Base-by-base conservation (phyloP, 1,284 basidiomycete genomes). In the Macrocystidia cucumis region DNA sequence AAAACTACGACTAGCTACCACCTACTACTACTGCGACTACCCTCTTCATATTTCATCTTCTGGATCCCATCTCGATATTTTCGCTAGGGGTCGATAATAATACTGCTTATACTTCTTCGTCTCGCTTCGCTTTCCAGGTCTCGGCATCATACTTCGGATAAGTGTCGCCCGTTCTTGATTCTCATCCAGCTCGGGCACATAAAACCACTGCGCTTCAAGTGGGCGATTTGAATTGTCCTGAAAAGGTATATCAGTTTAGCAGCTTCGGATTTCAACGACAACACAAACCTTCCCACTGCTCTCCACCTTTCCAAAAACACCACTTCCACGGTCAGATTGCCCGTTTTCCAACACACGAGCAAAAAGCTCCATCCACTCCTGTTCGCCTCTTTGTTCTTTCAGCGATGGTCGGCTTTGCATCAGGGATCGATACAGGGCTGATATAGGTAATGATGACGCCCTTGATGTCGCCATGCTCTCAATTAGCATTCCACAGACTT, bases 81-180 rank as follows among this genome's bases (percentile, higher is more conserved):
- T 79, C 20, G 57, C 72, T 41, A 80, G 50, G 9, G 83, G 83
- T 25, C 67, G 67, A 62, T 76, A 87, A 56, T 86, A 87, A 58
- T 87, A 87, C 53, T 84, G 79, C 54, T 87, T 87, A 43, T 78
- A 80, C 58, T 81, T 79, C 66, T 77, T 84, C 52, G 82, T 84
- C 56, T 74, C 80, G 33, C 57, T 75, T 38, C 84, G 59, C 57
- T 85, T 85, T 38, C 67, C 78, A 12, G 76, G 70, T 11, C 80
- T 72, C 2, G 80, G 79, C 78, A 84, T 82, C 63, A 85, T 74
- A 41, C 72, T 76, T 42, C 62, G 55, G 35, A 85, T 68, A 35
- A 86, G 55, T 40, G 59, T 56, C 27, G 82, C 81, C 9, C 83
- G 68, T 41, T 85, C 83, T 40, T 63, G 60, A 51, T 87, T 82